phyloP scores from a whole-genome alignment of 768 basidiomycete genomes.

The Leucocoprinus leucothites region DNA sequence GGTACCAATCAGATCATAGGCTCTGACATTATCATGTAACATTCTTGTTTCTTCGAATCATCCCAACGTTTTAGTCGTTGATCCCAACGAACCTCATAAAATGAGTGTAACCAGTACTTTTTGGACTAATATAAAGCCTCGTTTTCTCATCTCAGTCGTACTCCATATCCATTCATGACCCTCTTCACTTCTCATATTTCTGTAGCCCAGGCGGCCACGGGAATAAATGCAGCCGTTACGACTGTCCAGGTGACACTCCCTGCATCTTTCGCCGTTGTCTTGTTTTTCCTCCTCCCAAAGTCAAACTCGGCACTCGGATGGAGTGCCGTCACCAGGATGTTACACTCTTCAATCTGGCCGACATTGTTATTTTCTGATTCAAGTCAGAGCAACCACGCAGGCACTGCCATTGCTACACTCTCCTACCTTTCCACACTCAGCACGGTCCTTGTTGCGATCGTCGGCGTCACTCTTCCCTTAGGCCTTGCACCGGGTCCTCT shows the following conservation, averaged over 20 bases:
- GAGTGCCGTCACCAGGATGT: slow-evolving; percentile 16
- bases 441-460: background rate
- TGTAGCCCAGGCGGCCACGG: slow-evolving; percentile 20
- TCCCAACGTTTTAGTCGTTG: no score
- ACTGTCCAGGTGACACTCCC: slow-evolving; percentile 18
- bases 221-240: slow-evolving; percentile 17
- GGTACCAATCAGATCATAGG: no score
- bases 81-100: no score
- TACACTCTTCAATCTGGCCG: slow-evolving; percentile 20
- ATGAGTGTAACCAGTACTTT: no score
- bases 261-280: slow-evolving; percentile 17
- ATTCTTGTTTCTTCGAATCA: no score
- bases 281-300: slow-evolving; percentile 14
- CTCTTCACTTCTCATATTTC: slow-evolving; percentile 13
- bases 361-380: slow-evolving; percentile 16
- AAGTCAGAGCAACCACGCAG: background rate
- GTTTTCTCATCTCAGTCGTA: no score
- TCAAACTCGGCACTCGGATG: slow-evolving; percentile 19
- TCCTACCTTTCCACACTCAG: background rate
- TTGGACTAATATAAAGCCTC: no score
- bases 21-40: no score
- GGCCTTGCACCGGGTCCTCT: background rate
- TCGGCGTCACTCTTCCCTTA: background rate
- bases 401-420: slow-evolving; percentile 2
- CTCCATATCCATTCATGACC: background rate